Percentiles rank a stretch among this genome's conserved stretches.
Conservation (phyloP, 2,329 filamentous ascomycete genomes). For the Thelonectria rubi region DNA sequence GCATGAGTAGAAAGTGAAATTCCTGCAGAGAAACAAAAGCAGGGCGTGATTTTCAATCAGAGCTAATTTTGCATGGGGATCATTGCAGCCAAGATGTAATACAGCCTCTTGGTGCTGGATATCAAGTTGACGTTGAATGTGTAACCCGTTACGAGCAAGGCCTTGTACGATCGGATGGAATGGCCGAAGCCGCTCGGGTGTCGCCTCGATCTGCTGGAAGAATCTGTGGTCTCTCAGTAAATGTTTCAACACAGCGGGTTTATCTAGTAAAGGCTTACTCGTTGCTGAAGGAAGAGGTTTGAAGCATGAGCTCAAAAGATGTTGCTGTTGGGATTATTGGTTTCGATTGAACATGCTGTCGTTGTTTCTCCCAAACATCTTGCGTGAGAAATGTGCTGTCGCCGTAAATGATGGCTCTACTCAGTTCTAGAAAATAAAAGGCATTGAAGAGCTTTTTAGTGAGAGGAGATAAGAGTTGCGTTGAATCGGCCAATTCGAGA, state of each 20-base stretch:
- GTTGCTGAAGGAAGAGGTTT: constrained; percentile 35
- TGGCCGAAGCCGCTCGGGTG: constrained; percentile 7
- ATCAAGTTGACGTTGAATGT: constrained; percentile 17
- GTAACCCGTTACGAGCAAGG: constrained; percentile 22
- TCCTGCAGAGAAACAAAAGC: constrained; percentile 34
- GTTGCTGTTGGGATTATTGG: neutral
- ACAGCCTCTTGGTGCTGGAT: neutral
- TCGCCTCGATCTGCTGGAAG: constrained; percentile 29
- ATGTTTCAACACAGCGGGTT: fast-evolving
- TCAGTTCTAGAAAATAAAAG: constrained; percentile 38
- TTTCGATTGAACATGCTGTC: fast-evolving
- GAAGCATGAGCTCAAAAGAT: constrained; percentile 23
- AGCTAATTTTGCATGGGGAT: constrained; percentile 20
- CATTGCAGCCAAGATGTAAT: fast-evolving
- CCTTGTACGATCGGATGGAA: constrained; percentile 4
- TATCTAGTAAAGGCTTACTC: neutral
- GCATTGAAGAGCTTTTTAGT: constrained; percentile 30
- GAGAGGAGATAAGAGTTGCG: neutral
- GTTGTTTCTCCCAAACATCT: constrained; percentile 5
- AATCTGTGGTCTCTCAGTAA: constrained; percentile 20
- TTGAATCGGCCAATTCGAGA: constrained; percentile 22
- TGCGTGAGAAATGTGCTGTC: constrained; percentile 34
- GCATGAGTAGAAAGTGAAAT: constrained; percentile 37
- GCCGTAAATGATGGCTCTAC: constrained; percentile 38
- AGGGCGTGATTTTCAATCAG: constrained; percentile 30